A percentile compares a stretch with the other conserved stretches of the same genome.
These are phyloP conservation scores for Solanum virginianum DNA, from an alignment of 257 asterid genomes.

Conservation along the genomic window DNA sequence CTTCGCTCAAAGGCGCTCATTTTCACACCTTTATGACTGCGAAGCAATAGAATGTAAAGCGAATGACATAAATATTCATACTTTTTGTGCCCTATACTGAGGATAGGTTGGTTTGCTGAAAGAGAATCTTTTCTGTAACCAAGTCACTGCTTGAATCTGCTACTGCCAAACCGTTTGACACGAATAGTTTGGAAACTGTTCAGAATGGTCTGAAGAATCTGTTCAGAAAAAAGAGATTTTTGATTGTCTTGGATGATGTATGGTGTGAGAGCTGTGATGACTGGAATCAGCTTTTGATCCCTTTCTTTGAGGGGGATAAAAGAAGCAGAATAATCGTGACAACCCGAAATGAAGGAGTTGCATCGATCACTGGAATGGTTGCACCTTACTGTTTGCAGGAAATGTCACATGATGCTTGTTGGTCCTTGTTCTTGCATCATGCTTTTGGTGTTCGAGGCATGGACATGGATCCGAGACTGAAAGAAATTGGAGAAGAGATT, in stretches of 20 bases:
- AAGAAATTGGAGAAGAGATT: conserved; percentile 24
- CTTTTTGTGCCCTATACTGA: too few relatives aligned
- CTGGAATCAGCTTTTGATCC: conserved; percentile 27
- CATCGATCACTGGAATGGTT: conserved; percentile 17
- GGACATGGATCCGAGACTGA: conserved; percentile 3
- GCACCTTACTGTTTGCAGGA: conserved; percentile 22
- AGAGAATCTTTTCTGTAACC: too few relatives aligned
- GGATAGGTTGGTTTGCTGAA: too few relatives aligned
- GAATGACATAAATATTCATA: too few relatives aligned
- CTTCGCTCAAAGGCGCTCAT: too few relatives aligned
- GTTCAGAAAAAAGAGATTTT: conserved; percentile 18
- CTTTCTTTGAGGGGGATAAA: conserved; percentile 20
- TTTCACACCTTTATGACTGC: too few relatives aligned
- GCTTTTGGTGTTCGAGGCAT: conserved; percentile 17
- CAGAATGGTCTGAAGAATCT: conserved; percentile 20
- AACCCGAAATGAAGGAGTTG: conserved; percentile 29
- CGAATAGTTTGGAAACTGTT: conserved; percentile 28
- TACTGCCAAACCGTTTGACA: conserved; percentile 21
- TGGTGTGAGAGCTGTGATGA: conserved; percentile 28
- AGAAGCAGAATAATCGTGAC: conserved; percentile 33
- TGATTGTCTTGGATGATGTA: conserved; percentile 36
- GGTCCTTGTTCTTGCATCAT: conserved; percentile 24
- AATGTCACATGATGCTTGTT: conserved; percentile 31
- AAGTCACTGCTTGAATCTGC: conserved; percentile 33
- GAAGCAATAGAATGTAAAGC: too few relatives aligned